Percentiles rank a stretch among this genome's conserved stretches.
Conservation (phyloP, 495 filamentous ascomycete genomes). For the Neurospora sublineolata region DNA sequence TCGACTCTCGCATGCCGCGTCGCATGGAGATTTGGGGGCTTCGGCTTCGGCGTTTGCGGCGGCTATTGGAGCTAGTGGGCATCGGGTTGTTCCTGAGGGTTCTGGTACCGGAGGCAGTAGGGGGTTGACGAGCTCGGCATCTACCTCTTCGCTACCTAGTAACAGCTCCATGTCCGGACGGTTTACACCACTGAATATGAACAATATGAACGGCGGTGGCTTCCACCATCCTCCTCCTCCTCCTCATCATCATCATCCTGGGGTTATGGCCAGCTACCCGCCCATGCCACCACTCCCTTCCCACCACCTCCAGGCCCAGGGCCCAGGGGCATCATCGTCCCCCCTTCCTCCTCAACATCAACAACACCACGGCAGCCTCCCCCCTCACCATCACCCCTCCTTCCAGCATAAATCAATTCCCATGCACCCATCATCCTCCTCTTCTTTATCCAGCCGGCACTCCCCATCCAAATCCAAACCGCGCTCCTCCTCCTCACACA, state of each 20-base stretch:
- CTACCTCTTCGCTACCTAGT: neutral
- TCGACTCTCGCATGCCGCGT: neutral
- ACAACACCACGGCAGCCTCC: neutral
- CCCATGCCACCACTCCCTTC: neutral
- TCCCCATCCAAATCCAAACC: neutral
- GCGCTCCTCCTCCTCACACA: neutral
- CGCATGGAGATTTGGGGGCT: neutral
- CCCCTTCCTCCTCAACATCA: neutral
- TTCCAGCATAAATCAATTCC: neutral
- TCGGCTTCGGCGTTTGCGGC: neutral
- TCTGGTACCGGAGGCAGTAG: neutral
- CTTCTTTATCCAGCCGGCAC: neutral
- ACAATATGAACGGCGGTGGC: neutral
- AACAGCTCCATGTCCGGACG: neutral
- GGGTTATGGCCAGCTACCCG: neutral
- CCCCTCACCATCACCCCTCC: neutral
- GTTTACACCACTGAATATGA: neutral
- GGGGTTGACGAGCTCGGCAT: neutral
- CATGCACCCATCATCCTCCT: neutral
- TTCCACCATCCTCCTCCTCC: neutral
- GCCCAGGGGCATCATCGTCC: neutral
- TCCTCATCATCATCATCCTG: neutral
- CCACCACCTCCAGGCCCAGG: neutral
- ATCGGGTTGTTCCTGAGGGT: neutral
- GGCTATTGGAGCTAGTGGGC: neutral